Percentiles rank a stretch among this genome's conserved stretches.
phyloP scores from a whole-genome alignment of 306 rosid genomes.

The Glycyrrhiza uralensis region DNA sequence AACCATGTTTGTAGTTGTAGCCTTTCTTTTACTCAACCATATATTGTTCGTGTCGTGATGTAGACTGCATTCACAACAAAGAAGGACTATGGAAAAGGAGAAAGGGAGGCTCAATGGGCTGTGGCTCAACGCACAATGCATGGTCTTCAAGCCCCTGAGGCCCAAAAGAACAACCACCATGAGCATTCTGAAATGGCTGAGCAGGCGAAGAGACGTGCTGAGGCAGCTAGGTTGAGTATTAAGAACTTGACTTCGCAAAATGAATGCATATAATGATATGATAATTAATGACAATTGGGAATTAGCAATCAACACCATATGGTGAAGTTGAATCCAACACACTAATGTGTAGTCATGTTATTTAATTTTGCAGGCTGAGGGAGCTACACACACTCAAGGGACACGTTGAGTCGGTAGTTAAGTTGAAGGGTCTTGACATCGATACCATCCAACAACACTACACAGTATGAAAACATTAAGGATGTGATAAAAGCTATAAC shows the following conservation, averaged over 20 bases:
- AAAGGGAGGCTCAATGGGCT: slow-evolving; percentile 71
- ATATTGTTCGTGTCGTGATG: not conserved
- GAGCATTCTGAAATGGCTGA: slow-evolving; percentile 56
- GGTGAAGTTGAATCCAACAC: not conserved
- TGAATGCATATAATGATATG: not conserved
- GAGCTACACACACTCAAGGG: slow-evolving; percentile 69
- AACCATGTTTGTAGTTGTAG: no score
- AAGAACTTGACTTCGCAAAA: not conserved
- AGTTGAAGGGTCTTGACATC: slow-evolving; percentile 53
- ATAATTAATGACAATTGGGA: no score
- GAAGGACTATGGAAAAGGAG: slow-evolving; percentile 62
- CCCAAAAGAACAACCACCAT: slow-evolving; percentile 17
- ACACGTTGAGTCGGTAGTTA: slow-evolving; percentile 56
- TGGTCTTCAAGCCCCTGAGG: slow-evolving; percentile 48
- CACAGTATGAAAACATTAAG: slow-evolving; percentile 28
- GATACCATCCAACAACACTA: slow-evolving; percentile 44
- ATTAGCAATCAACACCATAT: not conserved
- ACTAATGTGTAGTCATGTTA: not conserved
- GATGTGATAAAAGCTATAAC: not conserved
- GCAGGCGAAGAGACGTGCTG: slow-evolving; percentile 63
- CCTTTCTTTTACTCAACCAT: not conserved
- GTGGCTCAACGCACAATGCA: slow-evolving; percentile 48
- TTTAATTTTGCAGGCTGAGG: slow-evolving; percentile 42
- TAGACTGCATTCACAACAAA: slow-evolving; percentile 66
- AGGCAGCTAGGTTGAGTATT: slow-evolving; percentile 55